Conservation (phyloP, 169 alveolate species). For the Cryptosporidium meleagridis region DNA sequence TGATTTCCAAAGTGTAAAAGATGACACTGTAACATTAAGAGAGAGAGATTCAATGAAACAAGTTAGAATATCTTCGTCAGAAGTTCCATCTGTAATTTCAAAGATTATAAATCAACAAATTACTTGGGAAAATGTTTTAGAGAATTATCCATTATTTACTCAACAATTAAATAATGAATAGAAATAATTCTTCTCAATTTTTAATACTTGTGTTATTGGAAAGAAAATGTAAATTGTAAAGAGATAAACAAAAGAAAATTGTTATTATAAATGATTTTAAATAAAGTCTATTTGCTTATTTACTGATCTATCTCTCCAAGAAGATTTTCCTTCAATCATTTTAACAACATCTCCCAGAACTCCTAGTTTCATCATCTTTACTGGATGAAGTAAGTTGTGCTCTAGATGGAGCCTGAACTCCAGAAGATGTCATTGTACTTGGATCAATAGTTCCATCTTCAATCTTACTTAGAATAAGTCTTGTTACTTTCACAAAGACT, state of each 20-base stretch:
- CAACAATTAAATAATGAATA: constrained; percentile 20
- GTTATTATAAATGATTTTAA: neutral
- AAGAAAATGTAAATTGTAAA: no score
- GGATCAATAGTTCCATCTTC: constrained; percentile 84
- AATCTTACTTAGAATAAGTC: constrained; percentile 85
- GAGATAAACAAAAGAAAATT: neutral
- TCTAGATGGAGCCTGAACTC: constrained; percentile 62
- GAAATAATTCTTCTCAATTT: neutral
- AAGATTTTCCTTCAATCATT: neutral
- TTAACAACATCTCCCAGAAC: constrained; percentile 48
- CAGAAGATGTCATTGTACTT: constrained; percentile 71
- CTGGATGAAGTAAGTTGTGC: constrained; percentile 38
- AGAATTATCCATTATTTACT: constrained; percentile 30
- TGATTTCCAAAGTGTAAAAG: constrained; percentile 93
- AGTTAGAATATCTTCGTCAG: constrained; percentile 86
- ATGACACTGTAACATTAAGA: constrained; percentile 94
- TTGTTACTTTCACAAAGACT: constrained; percentile 83
- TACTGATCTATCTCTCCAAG: neutral
- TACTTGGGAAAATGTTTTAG: constrained; percentile 81
- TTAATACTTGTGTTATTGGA: no score
- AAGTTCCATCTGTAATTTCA: constrained; percentile 77
- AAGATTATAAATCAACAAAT: constrained; percentile 75
- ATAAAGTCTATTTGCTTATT: neutral
- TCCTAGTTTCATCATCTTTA: constrained; percentile 26
- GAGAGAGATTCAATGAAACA: constrained; percentile 95